Percentiles rank a stretch among this genome's conserved stretches.
phyloP scores from a whole-genome alignment of 164 flowering plant genomes.

The Platanus orientalis region DNA sequence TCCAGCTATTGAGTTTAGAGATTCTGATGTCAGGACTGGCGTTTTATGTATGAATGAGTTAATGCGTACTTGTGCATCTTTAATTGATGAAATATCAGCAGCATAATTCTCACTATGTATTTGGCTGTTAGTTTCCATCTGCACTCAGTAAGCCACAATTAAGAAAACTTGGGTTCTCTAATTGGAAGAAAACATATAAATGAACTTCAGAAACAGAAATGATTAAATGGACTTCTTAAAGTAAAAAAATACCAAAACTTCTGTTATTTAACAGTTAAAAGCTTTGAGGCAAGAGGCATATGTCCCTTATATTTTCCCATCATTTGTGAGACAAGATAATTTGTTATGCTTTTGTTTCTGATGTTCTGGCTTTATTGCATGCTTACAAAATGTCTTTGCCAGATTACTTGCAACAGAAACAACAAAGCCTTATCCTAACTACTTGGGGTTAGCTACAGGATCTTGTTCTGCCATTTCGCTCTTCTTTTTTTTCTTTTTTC shows the following conservation, averaged over 20 bases:
- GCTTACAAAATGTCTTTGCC: too few species aligned
- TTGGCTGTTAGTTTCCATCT: slow-evolving; percentile 29
- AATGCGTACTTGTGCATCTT: slow-evolving; percentile 67
- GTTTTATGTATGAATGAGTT: slow-evolving; percentile 52
- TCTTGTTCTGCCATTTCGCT: too few species aligned
- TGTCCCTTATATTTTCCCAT: too few species aligned
- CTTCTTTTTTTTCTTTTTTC: too few species aligned
- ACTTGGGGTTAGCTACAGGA: too few species aligned
- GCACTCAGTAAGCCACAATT: not conserved
- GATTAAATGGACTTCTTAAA: not conserved
- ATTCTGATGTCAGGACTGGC: slow-evolving; percentile 61
- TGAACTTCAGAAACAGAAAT: not conserved
- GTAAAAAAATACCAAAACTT: not conserved
- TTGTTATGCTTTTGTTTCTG: too few species aligned
- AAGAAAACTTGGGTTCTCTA: not conserved
- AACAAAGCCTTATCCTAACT: too few species aligned
- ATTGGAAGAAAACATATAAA: not conserved
- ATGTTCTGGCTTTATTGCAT: too few species aligned
- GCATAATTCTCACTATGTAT: slow-evolving; percentile 45
- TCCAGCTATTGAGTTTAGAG: slow-evolving; percentile 63
- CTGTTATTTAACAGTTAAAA: too few species aligned
- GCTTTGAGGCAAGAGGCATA: too few species aligned
- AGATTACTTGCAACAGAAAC: too few species aligned
- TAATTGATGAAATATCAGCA: slow-evolving; percentile 68
- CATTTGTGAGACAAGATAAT: too few species aligned